These are phyloP conservation scores for Lobosporangium transversale DNA, from an alignment of 192 early-diverging fungal genomes.

Conservation along the genomic window DNA sequence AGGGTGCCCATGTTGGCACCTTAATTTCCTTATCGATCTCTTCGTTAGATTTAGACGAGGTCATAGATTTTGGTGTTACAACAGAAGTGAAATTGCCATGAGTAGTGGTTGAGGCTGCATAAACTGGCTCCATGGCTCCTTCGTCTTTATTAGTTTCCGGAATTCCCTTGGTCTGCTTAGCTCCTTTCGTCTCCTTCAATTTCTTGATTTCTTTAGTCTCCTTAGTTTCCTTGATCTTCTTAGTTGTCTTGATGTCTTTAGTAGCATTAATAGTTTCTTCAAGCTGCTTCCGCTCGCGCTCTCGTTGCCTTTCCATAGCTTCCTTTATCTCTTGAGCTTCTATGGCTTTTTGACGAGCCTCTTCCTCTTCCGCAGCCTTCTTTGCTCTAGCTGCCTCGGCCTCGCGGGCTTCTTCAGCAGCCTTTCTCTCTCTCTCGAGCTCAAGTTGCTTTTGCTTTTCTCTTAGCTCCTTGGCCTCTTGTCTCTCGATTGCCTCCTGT, in stretches of 20 bases:
- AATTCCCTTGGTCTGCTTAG: neutral
- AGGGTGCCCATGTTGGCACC: constrained; percentile 48
- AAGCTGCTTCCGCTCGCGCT: constrained; percentile 1
- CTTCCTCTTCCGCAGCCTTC: constrained; percentile 27
- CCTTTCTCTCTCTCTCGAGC: constrained; percentile 19
- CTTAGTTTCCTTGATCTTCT: neutral
- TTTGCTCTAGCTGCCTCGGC: constrained; percentile 17
- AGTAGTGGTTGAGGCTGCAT: neutral
- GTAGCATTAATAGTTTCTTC: neutral
- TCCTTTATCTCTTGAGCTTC: constrained; percentile 25
- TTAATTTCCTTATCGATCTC: neutral
- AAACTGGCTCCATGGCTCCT: neutral
- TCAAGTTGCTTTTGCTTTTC: constrained; percentile 18
- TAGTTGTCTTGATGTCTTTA: neutral
- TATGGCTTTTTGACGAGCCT: constrained; percentile 17
- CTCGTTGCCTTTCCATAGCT: constrained; percentile 9
- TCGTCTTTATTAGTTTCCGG: too few relatives aligned
- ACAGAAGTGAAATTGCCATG: neutral
- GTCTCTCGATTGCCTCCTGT: constrained; percentile 33
- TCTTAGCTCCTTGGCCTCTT: constrained; percentile 36
- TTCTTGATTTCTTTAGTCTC: neutral
- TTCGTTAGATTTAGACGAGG: neutral
- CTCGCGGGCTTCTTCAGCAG: constrained; percentile 27
- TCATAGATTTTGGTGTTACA: neutral
- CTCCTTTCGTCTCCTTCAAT: neutral